phyloP scores from a whole-genome alignment of 129 eudicot species.

The Sambucus nigra region DNA sequence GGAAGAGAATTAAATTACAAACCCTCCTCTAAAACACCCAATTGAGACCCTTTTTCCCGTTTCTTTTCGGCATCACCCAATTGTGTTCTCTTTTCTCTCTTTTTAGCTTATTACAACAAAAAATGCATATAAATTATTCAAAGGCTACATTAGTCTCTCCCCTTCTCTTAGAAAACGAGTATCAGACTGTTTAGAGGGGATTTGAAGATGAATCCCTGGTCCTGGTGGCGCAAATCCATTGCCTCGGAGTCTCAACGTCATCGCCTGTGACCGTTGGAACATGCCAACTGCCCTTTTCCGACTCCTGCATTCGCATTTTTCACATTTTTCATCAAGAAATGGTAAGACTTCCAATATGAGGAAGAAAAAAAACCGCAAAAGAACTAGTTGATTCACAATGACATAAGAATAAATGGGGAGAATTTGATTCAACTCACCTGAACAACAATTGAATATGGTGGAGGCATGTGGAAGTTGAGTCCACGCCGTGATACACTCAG shows the following conservation, averaged over 20 bases:
- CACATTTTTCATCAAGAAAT: background rate
- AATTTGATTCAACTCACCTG: constrained; percentile 31
- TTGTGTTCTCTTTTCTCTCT: no score
- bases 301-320: constrained; percentile 50
- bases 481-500: constrained; percentile 37
- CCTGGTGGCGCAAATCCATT: constrained; percentile 82
- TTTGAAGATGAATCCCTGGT: constrained; percentile 11
- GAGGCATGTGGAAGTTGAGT: constrained; percentile 71
- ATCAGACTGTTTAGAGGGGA: background rate
- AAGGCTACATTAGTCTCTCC: background rate
- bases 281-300: constrained; percentile 92
- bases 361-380: background rate
- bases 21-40: no score
- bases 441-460: constrained; percentile 82
- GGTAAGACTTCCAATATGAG: background rate
- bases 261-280: constrained; percentile 77
- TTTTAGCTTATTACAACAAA: no score
- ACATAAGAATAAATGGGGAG: background rate
- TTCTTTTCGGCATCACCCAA: no score
- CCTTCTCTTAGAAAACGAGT: background rate
- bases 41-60: no score
- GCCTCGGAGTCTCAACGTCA: constrained; percentile 70
- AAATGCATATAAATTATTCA: background rate
- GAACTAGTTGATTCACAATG: no score
- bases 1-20: no score